Base-by-base conservation (phyloP, 768 basidiomycete species). In the Rhodotorula taiwanensis region DNA sequence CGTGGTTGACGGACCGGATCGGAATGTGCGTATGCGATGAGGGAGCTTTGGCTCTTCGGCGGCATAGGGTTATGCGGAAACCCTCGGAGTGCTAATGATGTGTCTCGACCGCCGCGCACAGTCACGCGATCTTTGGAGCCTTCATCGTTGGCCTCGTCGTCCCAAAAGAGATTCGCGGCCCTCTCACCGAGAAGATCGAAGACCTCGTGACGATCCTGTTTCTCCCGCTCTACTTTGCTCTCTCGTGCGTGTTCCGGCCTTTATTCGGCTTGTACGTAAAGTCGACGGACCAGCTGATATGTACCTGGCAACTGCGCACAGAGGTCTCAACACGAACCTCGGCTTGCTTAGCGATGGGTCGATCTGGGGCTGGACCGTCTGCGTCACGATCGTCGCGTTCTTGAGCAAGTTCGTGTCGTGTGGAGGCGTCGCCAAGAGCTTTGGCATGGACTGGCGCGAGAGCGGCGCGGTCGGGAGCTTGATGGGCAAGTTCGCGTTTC, bases 1-100 rank as follows among this genome's bases (percentile, higher is more conserved):
- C 87, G 0, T 92, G 90, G 77, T 85, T 86, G 77, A 93, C 90
- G 9, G 89, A 90, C 74, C 83, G 90, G 70, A 89, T 94, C 60
- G 89, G 87, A 47, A 82, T 87, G 52, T 61, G 43, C 50, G 60
- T 53, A 30, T n/a, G 6, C 21, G 28, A 4, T 3, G 7, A 31
- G 45, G 18, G 39, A 10, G 39, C 28, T n/a, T 23, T 18, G 41
- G 14, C 34, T 18, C 25, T 5, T 36, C n/a, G n/a, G n/a, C n/a
- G n/a, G n/a, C n/a, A n/a, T n/a, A n/a, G n/a, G n/a, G n/a, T n/a
- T n/a, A n/a, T n/a, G n/a, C n/a, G n/a, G n/a, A n/a, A n/a, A n/a
- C n/a, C n/a, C n/a, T n/a, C n/a, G n/a, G n/a, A n/a, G n/a, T n/a
- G n/a, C n/a, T n/a, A n/a, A n/a, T n/a, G n/a, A n/a, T n/a, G n/a